Evolutionary conservation across 1,284 basidiomycete species (phyloP), one percentile per base, ranked within the genome.

Genomic region (Hemileia vastatrix): DNA sequence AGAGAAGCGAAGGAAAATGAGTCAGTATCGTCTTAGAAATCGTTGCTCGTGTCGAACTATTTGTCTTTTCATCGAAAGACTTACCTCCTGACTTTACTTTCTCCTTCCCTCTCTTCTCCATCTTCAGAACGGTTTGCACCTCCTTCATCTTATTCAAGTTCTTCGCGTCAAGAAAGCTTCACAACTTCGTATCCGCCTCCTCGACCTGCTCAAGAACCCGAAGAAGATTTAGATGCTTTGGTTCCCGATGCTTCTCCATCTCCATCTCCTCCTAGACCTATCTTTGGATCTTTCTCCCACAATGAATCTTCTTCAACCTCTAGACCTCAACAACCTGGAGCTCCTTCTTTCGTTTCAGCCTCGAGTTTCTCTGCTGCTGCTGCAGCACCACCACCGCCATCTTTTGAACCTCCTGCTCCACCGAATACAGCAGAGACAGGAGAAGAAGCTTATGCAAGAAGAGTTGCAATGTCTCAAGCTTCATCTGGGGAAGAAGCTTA

Each of bases 401-500:
- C 48, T 6, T 40, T 23, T 19, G 48, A 21, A 2, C 63, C 61
- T n/a, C 19, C 43, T 49, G 57, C 23, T 3, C 24, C 9, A 27
- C 8, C 47, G 4, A 5, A 21, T 11, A 49, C 45, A 18, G 27
- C 61, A 0, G 9, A 33, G 60, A 63, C 66, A 4, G 68, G 68
- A 0, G 65, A 66, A 50, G 68, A 67, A 48, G 65, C 69, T 21
- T 64, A 64, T 23, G 64, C 57, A 3, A 59, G 63, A 11, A 60
- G 67, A 9, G 54, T 57, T 1, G 67, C 67, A 1, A 54, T 66
- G 56, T 54, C 44, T 4, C 23, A 24, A 23, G 64, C 64, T 19
- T 32, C 23, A 15, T 51, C 63, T 8, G 67, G 67, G 3, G 63
- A 67, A 48, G 67, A 68, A 31, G 67, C 64, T 2, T 67, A 70